A percentile compares a stretch with the other conserved stretches of the same genome.
These are phyloP conservation scores for Epichloe gansuensis DNA, from an alignment of 2,329 filamentous ascomycete species.

Conservation along the genomic window DNA sequence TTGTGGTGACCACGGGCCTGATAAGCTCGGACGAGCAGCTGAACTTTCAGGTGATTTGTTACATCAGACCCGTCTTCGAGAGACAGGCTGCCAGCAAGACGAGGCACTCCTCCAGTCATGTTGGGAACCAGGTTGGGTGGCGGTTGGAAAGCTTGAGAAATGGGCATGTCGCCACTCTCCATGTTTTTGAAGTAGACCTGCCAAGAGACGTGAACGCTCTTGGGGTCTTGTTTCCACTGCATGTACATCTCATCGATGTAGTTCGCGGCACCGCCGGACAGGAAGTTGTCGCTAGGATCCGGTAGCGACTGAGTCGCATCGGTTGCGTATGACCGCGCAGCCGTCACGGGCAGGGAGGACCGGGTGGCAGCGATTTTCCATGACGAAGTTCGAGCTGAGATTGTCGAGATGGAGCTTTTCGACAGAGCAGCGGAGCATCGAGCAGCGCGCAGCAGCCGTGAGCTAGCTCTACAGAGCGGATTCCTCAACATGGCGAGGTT, in stretches of 20 bases:
- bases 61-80: constrained; percentile 65
- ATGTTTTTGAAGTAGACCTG: constrained; percentile 99
- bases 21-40: constrained; percentile 92
- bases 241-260: constrained; percentile 99
- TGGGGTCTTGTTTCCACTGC: constrained; percentile 88
- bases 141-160: constrained; percentile 91
- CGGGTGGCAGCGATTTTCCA: constrained; percentile 33
- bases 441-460: constrained; percentile 45
- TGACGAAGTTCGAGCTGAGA: constrained; percentile 27
- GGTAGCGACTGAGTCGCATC: constrained; percentile 39
- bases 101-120: constrained; percentile 64
- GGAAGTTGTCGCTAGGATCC: constrained; percentile 89
- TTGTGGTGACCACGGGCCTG: constrained; percentile 98
- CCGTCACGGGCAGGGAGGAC: constrained; percentile 34
- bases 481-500: constrained; percentile 55
- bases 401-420: constrained; percentile 30
- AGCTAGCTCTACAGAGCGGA: constrained; percentile 51
- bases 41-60: constrained; percentile 94
- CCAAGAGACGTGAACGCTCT: constrained; percentile 95
- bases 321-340: constrained; percentile 42
- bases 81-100: constrained; percentile 56
- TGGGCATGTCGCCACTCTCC: constrained; percentile 95
- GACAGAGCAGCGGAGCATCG: constrained; percentile 31
- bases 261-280: constrained; percentile 92
- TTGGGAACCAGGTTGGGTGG: constrained; percentile 83